Evolutionary conservation across 352 stramenopile genomes (phyloP), one percentile per base, ranked within the genome.

Genomic region (Halophytophthora batemanensis): DNA sequence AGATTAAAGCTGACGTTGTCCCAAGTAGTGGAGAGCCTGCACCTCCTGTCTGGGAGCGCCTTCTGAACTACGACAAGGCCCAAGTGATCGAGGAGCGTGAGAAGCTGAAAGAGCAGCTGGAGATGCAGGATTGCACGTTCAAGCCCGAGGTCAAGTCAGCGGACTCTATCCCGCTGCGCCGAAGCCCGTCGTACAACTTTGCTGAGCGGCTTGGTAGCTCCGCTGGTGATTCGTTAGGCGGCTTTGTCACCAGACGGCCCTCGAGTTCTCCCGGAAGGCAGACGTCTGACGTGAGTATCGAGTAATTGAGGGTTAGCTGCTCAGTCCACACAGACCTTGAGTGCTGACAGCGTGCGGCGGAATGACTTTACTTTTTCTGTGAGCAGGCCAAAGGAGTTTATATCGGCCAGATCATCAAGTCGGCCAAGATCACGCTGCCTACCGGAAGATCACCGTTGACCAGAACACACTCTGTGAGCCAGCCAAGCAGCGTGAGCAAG

Each of bases 91-190:
- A 91, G 35, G 77, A 90, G 53, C 76, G 80, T 6, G 76, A 93
- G 23, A 84, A 80, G 23, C 62, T 81, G 17, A 87, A 85, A 45
- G 72, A 89, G 37, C 51, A 87, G 25, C 44, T 83, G 7, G 82
- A 93, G 50, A 68, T 90, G 52, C 61, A 87, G 36, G 72, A 82
- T 18, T 93, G 82, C 51, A 93, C 82, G 1, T 93, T 93, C 64
- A 87, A 87, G 61, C 82, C 82, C 12, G 75, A 90, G 18, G 77
- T 90, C 22, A 83, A 72, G n/a, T 74, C 71, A 1, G 59, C 63
- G 8, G 77, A 84, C 17, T 66, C 53, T 6, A 55, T 74, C 15
- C 64, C 60, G 17, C 75, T 77, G 19, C 74, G 77, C 38, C 48
- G 54, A 18, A 66, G 62, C 21, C 67, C 71, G 1, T 70, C 69